Evolutionary conservation across 768 basidiomycete genomes (phyloP).

Genomic region (Boletus bicolor): DNA sequence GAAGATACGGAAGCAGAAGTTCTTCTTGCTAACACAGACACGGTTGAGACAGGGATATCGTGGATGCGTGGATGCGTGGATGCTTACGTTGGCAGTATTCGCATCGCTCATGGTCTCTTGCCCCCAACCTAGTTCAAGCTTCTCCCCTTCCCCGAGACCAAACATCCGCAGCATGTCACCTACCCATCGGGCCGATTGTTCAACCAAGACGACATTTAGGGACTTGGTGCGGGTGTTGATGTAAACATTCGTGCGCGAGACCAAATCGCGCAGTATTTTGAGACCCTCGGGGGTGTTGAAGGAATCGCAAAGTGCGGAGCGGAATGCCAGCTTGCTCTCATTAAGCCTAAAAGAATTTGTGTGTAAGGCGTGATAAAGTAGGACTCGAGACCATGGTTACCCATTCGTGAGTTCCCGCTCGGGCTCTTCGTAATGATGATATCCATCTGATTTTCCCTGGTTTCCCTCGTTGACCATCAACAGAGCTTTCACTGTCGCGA

Average conservation of each 20-base stretch:
- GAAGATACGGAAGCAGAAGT: slow-evolving; percentile 84
- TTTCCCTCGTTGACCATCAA: slow-evolving; percentile 46
- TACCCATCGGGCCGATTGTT: slow-evolving; percentile 64
- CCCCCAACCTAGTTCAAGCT: slow-evolving; percentile 81
- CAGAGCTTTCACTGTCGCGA: slow-evolving; percentile 81
- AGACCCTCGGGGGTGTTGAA: slow-evolving; percentile 93
- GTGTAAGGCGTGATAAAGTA: slow-evolving; percentile 10
- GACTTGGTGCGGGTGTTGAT: slow-evolving; percentile 62
- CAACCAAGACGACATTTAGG: slow-evolving; percentile 61
- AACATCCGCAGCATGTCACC: slow-evolving; percentile 75
- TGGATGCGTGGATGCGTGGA: slow-evolving; percentile 30
- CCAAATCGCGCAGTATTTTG: slow-evolving; percentile 70
- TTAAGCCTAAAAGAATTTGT: slow-evolving; percentile 53
- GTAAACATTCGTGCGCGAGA: slow-evolving; percentile 86
- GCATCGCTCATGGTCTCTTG: slow-evolving; percentile 46
- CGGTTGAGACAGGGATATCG: neutral
- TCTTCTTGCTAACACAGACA: slow-evolving; percentile 66
- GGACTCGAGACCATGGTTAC: slow-evolving; percentile 38
- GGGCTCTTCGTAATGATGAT: slow-evolving; percentile 59
- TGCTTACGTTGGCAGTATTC: slow-evolving; percentile 44
- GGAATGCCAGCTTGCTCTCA: slow-evolving; percentile 73
- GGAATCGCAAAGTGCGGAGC: slow-evolving; percentile 88
- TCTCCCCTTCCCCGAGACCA: slow-evolving; percentile 71
- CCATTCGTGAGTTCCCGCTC: slow-evolving; percentile 68
- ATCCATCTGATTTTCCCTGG: slow-evolving; percentile 50